A percentile compares a stretch with the other conserved stretches of the same genome.
Conservation (phyloP, 1,139 yeast species). For the Saccharomyces pastorianus region DNA sequence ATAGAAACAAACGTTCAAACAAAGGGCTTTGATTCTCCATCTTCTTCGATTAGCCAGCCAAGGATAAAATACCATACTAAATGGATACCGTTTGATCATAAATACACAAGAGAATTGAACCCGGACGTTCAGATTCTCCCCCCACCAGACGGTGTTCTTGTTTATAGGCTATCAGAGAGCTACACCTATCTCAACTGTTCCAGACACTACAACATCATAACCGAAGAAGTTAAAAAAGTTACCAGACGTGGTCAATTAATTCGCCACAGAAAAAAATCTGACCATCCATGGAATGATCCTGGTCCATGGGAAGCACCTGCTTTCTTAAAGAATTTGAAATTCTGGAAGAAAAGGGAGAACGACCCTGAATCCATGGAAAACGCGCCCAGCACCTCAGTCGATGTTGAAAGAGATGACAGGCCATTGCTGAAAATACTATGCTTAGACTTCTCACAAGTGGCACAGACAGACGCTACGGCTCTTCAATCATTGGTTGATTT, state of each 20-base stretch:
- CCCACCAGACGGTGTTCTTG: slow-evolving; percentile 88
- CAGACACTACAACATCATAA: slow-evolving; percentile 57
- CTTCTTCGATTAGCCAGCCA: slow-evolving; percentile 3
- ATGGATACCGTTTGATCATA: slow-evolving; percentile 72
- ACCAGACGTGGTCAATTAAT: slow-evolving; percentile 57
- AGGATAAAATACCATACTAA: slow-evolving; percentile 46
- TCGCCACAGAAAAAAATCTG: slow-evolving; percentile 44
- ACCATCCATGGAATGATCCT: slow-evolving; percentile 88
- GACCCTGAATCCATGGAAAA: slow-evolving; percentile 11
- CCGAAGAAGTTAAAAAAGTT: slow-evolving; percentile 53
- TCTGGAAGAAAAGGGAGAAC: slow-evolving; percentile 35
- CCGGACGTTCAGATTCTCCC: slow-evolving; percentile 50
- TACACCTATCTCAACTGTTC: slow-evolving; percentile 79
- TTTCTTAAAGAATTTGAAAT: slow-evolving; percentile 16
- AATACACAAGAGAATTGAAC: slow-evolving; percentile 42
- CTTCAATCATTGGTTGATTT: slow-evolving; percentile 72
- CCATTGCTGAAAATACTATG: slow-evolving; percentile 67
- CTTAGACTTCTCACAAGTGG: slow-evolving; percentile 71
- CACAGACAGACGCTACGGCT: slow-evolving; percentile 71
- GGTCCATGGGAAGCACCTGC: slow-evolving; percentile 38
- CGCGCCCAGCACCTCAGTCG: slow-evolving; percentile 3
- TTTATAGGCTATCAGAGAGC: slow-evolving; percentile 74
- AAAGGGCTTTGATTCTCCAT: background rate
- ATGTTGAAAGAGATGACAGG: slow-evolving; percentile 39
- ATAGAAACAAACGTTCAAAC: slow-evolving; percentile 1